Percentiles rank a stretch among this genome's conserved stretches.
Conservation (phyloP, 2,329 filamentous ascomycete genomes). For the Fusarium sp. region DNA sequence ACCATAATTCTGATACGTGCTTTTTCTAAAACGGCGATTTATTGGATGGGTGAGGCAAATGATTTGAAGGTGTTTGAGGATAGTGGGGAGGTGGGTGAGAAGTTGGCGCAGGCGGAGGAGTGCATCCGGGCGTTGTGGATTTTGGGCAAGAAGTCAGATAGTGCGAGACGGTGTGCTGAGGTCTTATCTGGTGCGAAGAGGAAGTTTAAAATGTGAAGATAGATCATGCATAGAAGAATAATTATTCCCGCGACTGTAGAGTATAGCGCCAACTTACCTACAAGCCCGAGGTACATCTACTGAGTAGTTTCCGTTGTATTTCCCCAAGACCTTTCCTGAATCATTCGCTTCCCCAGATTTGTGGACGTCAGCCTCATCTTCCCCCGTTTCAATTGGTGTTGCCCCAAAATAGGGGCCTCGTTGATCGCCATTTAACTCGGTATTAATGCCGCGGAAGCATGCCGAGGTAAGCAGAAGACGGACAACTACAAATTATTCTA, state of each 20-base stretch:
- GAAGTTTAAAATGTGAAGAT: neutral
- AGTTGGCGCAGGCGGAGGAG: slow-evolving; percentile 54
- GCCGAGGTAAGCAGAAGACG: neutral
- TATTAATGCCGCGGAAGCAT: slow-evolving; percentile 14
- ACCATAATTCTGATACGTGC: slow-evolving; percentile 64
- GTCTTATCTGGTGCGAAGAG: slow-evolving; percentile 17
- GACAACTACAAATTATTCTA: neutral
- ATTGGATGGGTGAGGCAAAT: slow-evolving; percentile 50
- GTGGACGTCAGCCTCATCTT: neutral
- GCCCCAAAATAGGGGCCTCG: neutral
- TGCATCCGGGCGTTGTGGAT: slow-evolving; percentile 65
- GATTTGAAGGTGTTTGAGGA: slow-evolving; percentile 37
- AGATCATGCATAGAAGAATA: neutral
- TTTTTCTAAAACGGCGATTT: slow-evolving; percentile 58
- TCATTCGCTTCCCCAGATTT: slow-evolving; percentile 24
- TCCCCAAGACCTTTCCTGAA: neutral
- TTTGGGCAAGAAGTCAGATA: slow-evolving; percentile 66
- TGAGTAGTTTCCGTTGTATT: neutral
- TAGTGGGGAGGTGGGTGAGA: slow-evolving; percentile 43
- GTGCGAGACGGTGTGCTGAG: slow-evolving; percentile 42
- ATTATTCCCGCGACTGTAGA: neutral
- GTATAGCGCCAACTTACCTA: no score
- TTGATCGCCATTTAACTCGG: slow-evolving; percentile 5
- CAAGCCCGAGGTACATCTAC: neutral
- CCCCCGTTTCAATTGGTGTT: neutral